These are phyloP conservation scores for Acacia acuminata DNA, from an alignment of 306 rosid genomes.

Conservation along the genomic window DNA sequence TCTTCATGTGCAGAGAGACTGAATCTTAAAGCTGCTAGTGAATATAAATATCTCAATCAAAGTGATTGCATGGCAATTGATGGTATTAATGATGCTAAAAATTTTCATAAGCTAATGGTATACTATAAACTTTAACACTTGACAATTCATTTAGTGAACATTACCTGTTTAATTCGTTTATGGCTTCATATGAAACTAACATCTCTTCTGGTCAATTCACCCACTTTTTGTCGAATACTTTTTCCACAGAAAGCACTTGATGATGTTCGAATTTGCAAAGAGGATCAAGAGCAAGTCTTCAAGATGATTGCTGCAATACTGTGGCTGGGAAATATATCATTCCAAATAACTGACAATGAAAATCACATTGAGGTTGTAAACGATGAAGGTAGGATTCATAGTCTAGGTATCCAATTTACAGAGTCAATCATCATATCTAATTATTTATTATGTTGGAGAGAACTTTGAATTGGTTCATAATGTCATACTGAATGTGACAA, in stretches of 20 bases:
- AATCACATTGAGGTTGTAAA: constrained; percentile 74
- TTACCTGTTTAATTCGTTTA: constrained; percentile 28
- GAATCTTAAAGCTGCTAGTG: constrained; percentile 67
- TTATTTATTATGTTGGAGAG: neutral
- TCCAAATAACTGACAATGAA: constrained; percentile 60
- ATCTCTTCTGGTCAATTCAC: constrained; percentile 11
- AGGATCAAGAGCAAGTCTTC: constrained; percentile 77
- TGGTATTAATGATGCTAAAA: constrained; percentile 68
- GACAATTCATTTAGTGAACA: constrained; percentile 32
- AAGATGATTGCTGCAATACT: constrained; percentile 72
- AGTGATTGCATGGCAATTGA: constrained; percentile 78
- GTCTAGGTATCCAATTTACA: constrained; percentile 2
- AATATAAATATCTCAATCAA: constrained; percentile 86
- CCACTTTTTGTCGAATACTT: constrained; percentile 20
- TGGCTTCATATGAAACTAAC: constrained; percentile 16
- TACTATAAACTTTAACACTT: constrained; percentile 18
- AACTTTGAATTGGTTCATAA: constrained; percentile 12
- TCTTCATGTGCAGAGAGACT: constrained; percentile 63
- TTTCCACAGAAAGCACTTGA: constrained; percentile 71
- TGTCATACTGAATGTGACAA: constrained; percentile 16
- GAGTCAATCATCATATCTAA: constrained; percentile 3
- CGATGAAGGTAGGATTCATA: constrained; percentile 70
- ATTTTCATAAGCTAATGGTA: constrained; percentile 70
- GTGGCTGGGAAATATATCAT: constrained; percentile 97
- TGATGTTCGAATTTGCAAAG: constrained; percentile 55